Evolutionary conservation across 1,284 basidiomycete species (phyloP), one percentile per base, ranked within the genome.

Genomic region (Tilletia caries): DNA sequence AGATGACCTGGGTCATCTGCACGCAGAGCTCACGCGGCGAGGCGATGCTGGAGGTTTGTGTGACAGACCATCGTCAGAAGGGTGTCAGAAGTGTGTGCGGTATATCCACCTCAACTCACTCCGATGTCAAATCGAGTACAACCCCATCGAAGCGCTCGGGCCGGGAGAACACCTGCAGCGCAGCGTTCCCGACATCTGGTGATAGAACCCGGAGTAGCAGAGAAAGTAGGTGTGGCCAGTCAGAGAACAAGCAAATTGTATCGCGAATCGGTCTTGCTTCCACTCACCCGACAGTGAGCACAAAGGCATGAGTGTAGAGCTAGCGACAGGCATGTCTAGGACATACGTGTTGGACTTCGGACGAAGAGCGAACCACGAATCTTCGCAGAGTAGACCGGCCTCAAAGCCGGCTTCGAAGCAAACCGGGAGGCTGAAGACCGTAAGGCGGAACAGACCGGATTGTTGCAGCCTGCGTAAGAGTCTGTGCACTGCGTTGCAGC

Each of bases 331-430:
- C 25, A 60, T 60, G 25, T 32, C 54, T 4, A 60, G 32, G 10
- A 60, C 54, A 25, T 60, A 60, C 1, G 54, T 60, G 29, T 60
- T 27, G 32, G 2, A 33, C 54, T 60, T 60, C 10, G 54, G 54
- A 5, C 23, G 20, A 6, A 60, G 29, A 10, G 13, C 29, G 20
- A 60, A 60, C 54, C 54, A 60, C 6, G 54, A 10, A 2, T 6
- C 27, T 25, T 60, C 54, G 54, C 54, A 60, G 12, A 60, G 54
- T 25, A 60, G 54, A 10, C 37, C 37, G n/a, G n/a, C n/a, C n/a
- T n/a, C n/a, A n/a, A n/a, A n/a, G 12, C 12, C 50, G 10, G 54
- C 54, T 32, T 60, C 54, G 32, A 60, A 60, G 54, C 54, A 60
- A 2, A 60, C 32, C 13, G 54, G 54, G 10, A 60, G 54, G 27